These are phyloP conservation scores for Crithidia thermophila DNA, from an alignment of 208 protist species.

Conservation along the genomic window DNA sequence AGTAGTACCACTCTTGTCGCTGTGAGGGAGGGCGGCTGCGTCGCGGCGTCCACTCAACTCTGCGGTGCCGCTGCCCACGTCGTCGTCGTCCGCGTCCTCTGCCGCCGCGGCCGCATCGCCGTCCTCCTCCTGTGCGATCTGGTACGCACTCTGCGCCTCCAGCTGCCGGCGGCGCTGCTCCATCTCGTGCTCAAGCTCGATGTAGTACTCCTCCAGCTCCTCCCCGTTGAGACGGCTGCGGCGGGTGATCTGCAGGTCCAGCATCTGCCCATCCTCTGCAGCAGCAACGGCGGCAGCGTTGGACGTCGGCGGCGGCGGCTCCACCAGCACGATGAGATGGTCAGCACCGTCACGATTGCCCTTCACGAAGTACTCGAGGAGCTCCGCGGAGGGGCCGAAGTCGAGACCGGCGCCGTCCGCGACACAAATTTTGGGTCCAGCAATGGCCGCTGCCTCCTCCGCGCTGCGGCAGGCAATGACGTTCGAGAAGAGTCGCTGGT, in stretches of 20 bases:
- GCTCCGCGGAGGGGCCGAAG: constrained; percentile 73
- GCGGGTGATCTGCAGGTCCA: constrained; percentile 46
- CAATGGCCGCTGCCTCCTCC: constrained; percentile 59
- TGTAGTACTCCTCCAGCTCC: constrained; percentile 89
- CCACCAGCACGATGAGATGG: constrained; percentile 73
- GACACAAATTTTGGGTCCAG: constrained; percentile 74
- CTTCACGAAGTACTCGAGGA: constrained; percentile 56
- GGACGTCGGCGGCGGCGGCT: constrained; percentile 46
- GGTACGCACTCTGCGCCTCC: constrained; percentile 40
- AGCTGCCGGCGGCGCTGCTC: constrained; percentile 52
- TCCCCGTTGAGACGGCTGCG: constrained; percentile 71
- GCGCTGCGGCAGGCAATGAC: constrained; percentile 80
- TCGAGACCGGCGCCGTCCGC: constrained; percentile 79
- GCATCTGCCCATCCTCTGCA: constrained; percentile 34
- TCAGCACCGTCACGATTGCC: constrained; percentile 39
- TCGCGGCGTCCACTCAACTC: background rate
- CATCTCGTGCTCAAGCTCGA: constrained; percentile 62
- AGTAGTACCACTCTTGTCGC: too few relatives aligned
- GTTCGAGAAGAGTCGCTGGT: constrained; percentile 70
- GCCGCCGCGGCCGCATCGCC: constrained; percentile 35
- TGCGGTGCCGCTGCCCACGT: constrained; percentile 8
- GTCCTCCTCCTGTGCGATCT: constrained; percentile 46
- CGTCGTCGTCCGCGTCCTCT: constrained; percentile 38
- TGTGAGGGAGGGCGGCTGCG: too few relatives aligned
- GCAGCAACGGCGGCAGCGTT: constrained; percentile 54